These are phyloP conservation scores for Penicillium pulvis DNA, from an alignment of 495 filamentous ascomycete species.

Conservation along the genomic window DNA sequence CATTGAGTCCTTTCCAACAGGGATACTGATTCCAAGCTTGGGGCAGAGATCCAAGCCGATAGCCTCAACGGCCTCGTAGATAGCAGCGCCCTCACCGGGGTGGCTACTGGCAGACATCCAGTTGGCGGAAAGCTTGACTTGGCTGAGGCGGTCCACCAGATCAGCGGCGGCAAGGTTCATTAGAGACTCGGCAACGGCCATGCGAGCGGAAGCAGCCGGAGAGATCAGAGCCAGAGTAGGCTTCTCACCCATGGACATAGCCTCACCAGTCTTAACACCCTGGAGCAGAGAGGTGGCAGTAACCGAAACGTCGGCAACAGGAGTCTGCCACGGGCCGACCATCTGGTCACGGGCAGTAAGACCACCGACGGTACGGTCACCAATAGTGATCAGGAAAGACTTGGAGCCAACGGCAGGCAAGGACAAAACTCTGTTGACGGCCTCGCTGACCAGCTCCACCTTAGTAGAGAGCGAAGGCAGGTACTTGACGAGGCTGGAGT, in stretches of 20 bases:
- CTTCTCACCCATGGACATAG: conserved; percentile 97
- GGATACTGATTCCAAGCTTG: conserved; percentile 84
- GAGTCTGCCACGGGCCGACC: conserved; percentile 96
- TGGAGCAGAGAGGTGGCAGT: conserved; percentile 77
- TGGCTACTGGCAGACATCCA: conserved; percentile 98
- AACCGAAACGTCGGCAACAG: conserved; percentile 90
- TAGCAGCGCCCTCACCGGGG: conserved; percentile 87
- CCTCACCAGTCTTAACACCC: conserved; percentile 80
- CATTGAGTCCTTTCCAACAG: conserved; percentile 96
- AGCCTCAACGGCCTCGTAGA: conserved; percentile 93
- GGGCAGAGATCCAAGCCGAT: conserved; percentile 88
- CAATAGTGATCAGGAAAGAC: conserved; percentile 96
- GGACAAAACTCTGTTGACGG: conserved; percentile 76
- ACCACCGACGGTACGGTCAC: conserved; percentile 87
- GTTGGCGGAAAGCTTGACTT: conserved; percentile 89
- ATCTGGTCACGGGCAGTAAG: conserved; percentile 90
- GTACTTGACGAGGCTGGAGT: conserved; percentile 64
- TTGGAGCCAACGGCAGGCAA: conserved; percentile 92
- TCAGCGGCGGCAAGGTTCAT: conserved; percentile 91
- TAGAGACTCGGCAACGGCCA: conserved; percentile 94
- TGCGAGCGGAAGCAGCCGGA: conserved; percentile 87
- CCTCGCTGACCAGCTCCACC: conserved; percentile 67
- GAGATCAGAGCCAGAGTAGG: conserved; percentile 89
- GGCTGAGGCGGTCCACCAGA: conserved; percentile 70
- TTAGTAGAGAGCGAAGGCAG: conserved; percentile 60